Evolutionary conservation across 1,284 basidiomycete genomes (phyloP), one percentile per base, ranked within the genome.

Genomic region (Rhodotorula mucilaginosa): DNA sequence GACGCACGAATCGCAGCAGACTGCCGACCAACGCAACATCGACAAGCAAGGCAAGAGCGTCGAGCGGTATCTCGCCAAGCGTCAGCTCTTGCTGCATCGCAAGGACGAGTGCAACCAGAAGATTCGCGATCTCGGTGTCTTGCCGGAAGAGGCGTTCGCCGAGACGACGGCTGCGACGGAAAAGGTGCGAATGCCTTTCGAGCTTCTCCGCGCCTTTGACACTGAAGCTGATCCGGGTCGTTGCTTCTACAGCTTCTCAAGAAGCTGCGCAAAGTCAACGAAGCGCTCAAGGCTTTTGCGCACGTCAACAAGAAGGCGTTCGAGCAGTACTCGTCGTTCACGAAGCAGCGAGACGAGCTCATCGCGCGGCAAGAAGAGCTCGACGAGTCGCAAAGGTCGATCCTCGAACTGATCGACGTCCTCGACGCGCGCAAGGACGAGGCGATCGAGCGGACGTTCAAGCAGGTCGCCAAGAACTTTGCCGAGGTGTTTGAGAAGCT

Each of bases 301-400:
- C 95, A 98, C 80, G 96, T 99, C 76, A 99, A 99, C 86, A 99
- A 99, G 85, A 98, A 98, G 82, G 97, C 96, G 1, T 96, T 97
- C 79, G 97, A 99, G 67, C 94, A 98, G 81, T 98, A 97, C 84
- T 92, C 88, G 81, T 95, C 92, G 80, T 99, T 99, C 81, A 97
- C 95, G 16, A 97, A 96, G 80, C 95, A 99, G 82, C 89, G 95
- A 3, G 95, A 98, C 80, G 90, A 95, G 76, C 87, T 98, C 12
- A 82, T 92, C 48, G 85, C 89, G 76, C 89, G 97, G 8, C 88
- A 93, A 26, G 89, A 91, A 75, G 97, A 98, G 80, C 86, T 98
- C 44, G 93, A 97, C 75, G 89, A 88, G 76, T 94, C 92, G 2
- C 93, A 92, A 0, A 80, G 86, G 61, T 94, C 92, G 57, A 99